Evolutionary conservation across 2,329 filamentous ascomycete genomes (phyloP), one percentile per base, ranked within the genome.

Genomic region (Fusarium nurragi): DNA sequence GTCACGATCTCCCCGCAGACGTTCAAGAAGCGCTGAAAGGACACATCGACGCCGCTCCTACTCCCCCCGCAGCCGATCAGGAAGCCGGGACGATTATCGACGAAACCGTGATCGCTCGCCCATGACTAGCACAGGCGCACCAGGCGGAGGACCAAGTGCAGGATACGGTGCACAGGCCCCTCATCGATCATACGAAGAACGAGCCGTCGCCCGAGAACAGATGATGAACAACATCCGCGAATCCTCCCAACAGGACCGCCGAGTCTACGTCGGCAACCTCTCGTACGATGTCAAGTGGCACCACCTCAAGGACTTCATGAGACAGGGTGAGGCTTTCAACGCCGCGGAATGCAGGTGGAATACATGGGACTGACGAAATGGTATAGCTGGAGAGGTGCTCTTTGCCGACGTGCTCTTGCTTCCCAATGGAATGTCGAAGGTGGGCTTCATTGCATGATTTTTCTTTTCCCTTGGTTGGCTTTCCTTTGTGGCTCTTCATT

Each of bases 371-470:
- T 83, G 75, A 83, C 79, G 71, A 73, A 67, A 60, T 54, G 68
- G 70, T 60, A 58, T 81, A 98, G 95, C 95, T 84, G 95, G 95
- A 87, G 94, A 98, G 82, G 95, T 99, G 80, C 89, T 98, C 84
- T 99, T 97, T 84, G 95, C 95, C 85, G 95, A 99, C 87, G 95
- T 99, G 78, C 90, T 99, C 83, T 87, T 97, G 81, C 93, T 99
- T 90, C 95, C 95, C 77, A 99, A 99, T 88, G 95, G 95, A 94
- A 99, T 99, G 95, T 98, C 94, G 92, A 99, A 99, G 94, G 94
- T 98, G 94, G 93, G 92, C 93, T 89, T 90, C 86, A 91, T 91
- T 85, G 88, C 84, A 86, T 94, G 90, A 91, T 88, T 88, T 68
- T 87, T 87, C 86, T 87, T 70, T 61, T 60, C 47, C 55, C 56